Base-by-base conservation (phyloP, 441 rosid species). In the Pelargonium cotyledonis region DNA sequence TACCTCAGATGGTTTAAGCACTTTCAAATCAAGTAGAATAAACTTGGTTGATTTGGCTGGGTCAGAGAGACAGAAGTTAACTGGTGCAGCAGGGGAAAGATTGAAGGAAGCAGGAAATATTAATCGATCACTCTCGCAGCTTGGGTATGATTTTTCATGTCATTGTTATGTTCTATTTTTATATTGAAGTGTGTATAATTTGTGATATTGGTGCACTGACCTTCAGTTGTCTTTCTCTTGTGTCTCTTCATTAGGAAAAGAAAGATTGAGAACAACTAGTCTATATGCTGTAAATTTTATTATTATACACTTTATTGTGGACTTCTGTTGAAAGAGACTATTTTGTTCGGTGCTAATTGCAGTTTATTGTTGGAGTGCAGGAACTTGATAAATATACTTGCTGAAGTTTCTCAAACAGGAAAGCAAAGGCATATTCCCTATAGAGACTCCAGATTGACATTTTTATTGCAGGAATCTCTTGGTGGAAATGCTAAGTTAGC, bases 1-100 rank as follows among this genome's bases (percentile, higher is more conserved):
- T 85, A 81, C 63, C 19, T 53, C 95, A 63, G 90, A 88, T 77
- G 97, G 98, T 73, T 76, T 90, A 53, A 89, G 96, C 85, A 89
- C 89, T 84, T 86, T 88, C 77, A 95, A 90, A 80, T 89, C 91
- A 65, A 92, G 99, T 77, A 88, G 98, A 87, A 89, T 95, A 77
- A 95, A 92, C 82, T 92, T 95, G 23, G 98, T 95, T 75, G 99
- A 95, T 83, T 84, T 95, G 71, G 98, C 99, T 80, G 99, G 99
- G 61, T 95, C 99, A 0, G 99, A 95, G 82, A 78, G 99, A 70
- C 99, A 95, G 76, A 95, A 95, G 65, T 78, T 80, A 79, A 95
- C 98, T 67, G 99, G 97, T 44, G 96, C 99, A 70, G 99, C 91
- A 8, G 98, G 99, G 43, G 99, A 95, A 12, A 89, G 97, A 53